A percentile compares a stretch with the other conserved stretches of the same genome.
Conservation (phyloP, 805 yeast species). For the Diddensiella transvaalensis region DNA sequence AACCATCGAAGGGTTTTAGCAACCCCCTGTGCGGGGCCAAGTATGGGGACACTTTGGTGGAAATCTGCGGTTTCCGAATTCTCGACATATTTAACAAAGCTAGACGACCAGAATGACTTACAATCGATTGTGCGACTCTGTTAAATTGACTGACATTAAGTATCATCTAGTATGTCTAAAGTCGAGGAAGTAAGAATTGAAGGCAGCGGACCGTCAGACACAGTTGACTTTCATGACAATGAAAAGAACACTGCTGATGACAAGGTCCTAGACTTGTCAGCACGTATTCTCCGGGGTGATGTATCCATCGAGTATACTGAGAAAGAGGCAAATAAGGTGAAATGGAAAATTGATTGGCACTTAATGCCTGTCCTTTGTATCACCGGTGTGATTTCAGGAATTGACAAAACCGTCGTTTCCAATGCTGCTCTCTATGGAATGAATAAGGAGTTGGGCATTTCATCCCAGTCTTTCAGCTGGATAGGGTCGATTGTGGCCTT, state of each 20-base stretch:
- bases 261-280: conserved; percentile 12
- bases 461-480: conserved; percentile 8
- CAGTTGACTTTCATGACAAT: conserved; percentile 1
- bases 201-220: not conserved
- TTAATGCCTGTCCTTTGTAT: conserved; percentile 54
- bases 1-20: too few species aligned
- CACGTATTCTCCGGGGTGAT: conserved; percentile 7
- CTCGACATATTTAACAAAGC: too few species aligned
- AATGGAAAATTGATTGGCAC: conserved; percentile 49
- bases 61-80: too few species aligned
- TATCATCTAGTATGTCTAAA: not conserved
- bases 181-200: not conserved
- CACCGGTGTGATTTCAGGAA: conserved; percentile 52
- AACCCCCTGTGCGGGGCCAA: too few species aligned
- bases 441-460: conserved; percentile 36
- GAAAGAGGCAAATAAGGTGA: conserved; percentile 34
- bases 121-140: too few species aligned
- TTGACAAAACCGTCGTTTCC: conserved; percentile 51
- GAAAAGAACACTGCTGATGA: conserved; percentile 7
- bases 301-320: conserved; percentile 11
- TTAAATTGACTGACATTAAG: too few species aligned
- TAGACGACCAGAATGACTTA: too few species aligned
- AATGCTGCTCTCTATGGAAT: conserved; percentile 55
- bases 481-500: conserved; percentile 45
- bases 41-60: too few species aligned